Base-by-base conservation (phyloP, 176 grass and related monocot genomes). In the Musa beccarii region DNA sequence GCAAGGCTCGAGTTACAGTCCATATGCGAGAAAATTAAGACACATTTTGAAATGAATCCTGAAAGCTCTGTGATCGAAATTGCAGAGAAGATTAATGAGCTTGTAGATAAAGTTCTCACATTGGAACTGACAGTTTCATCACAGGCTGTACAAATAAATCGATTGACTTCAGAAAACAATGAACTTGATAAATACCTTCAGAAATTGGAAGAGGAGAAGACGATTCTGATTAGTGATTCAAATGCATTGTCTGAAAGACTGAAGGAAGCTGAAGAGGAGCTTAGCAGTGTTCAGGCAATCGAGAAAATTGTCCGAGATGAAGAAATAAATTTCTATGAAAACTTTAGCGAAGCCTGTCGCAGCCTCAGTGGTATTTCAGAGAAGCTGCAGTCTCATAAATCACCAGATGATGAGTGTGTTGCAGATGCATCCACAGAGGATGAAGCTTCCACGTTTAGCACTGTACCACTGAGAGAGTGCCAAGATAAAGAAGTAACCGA, bases 81-180 rank as follows among this genome's bases (percentile, higher is more conserved):
- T 52, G 87, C 90, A 0, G 95, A 93, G 61, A 88, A 75, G 51
- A 91, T 94, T 12, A 88, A 98, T 28, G 95, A 93, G 50, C 68
- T 98, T 76, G 95, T 98, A 17, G 79, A 89, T 63, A 91, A 87
- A 69, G 90, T 98, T 49, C 85, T 93, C 8, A 79, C 82, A 14
- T 81, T 98, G 73, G 95, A 98, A 66, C 84, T 93, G n/a, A 93
- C 85, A 69, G 86, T 98, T 70, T 98, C 95, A 22, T 91, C 88
- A 9, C 88, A 98, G 68, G 81, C 80, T 19, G 86, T 88, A 24
- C 95, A 98, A 65, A 81, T 94, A 28, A 79, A 98, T 9, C 83
- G 88, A n/a, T 82, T 98, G 9, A 79, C 54, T 70, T 82, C 81
- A 1, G 90, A 98, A 82, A 93, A 88, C 19, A 83, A 81, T 2